Percentiles rank a stretch among this genome's conserved stretches.
These are phyloP conservation scores for Grosmannia penicillata DNA, from an alignment of 2,329 filamentous ascomycete genomes.

Conservation along the genomic window DNA sequence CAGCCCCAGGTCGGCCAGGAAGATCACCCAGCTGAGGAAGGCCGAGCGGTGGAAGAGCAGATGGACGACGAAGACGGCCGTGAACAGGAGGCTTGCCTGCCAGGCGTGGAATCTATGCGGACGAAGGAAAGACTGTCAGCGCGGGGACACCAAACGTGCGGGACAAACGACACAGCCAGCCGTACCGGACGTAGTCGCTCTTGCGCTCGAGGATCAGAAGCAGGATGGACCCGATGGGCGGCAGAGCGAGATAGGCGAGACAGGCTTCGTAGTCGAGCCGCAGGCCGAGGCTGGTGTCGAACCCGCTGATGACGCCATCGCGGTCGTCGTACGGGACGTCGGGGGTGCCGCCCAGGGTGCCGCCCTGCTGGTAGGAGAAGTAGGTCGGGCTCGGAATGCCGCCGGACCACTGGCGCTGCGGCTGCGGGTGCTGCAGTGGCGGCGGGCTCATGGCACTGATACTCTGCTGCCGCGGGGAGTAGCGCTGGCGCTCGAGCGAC, in stretches of 20 bases:
- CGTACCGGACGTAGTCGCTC: conserved; percentile 88
- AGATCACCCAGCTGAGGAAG: conserved; percentile 71
- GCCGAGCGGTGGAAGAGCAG: conserved; percentile 75
- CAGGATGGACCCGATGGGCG: conserved; percentile 73
- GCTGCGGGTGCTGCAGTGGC: conserved; percentile 37
- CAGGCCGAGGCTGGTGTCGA: conserved; percentile 79
- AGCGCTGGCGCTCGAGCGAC: conserved; percentile 43
- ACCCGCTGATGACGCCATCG: conserved; percentile 54
- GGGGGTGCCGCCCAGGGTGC: conserved; percentile 13
- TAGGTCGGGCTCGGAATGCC: conserved; percentile 20
- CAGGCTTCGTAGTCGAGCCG: conserved; percentile 82
- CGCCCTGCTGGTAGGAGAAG: conserved; percentile 14
- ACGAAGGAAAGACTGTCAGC: neutral
- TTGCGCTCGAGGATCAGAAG: conserved; percentile 80
- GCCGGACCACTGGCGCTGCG: conserved; percentile 40
- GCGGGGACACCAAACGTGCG: too few relatives aligned
- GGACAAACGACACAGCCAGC: too few relatives aligned
- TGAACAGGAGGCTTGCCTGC: conserved; percentile 79
- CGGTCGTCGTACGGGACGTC: conserved; percentile 20
- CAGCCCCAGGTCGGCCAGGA: conserved; percentile 58
- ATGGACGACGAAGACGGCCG: conserved; percentile 60
- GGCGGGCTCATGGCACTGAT: conserved; percentile 25
- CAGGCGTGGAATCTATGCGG: conserved; percentile 77
- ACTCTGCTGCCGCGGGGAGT: conserved; percentile 28
- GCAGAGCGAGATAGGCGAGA: conserved; percentile 72